A percentile compares a stretch with the other conserved stretches of the same genome.
Evolutionary conservation across 2,329 filamentous ascomycete genomes (phyloP).

Genomic region (Fusarium paranaense): DNA sequence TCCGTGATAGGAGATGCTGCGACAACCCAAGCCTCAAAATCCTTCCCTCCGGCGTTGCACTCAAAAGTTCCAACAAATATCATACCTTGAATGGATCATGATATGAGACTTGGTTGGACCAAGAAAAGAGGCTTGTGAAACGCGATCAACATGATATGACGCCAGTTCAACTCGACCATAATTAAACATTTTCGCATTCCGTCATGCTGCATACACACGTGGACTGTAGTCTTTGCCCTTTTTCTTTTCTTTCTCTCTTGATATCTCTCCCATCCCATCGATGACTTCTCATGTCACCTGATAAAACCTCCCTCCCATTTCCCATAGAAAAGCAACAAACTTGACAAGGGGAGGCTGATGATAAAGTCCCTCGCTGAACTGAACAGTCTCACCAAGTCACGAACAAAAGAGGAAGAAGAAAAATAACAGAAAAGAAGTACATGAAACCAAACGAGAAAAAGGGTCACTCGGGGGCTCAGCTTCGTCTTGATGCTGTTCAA

Average conservation of each 20-base stretch:
- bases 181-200: constrained; percentile 39
- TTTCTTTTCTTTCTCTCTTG: neutral
- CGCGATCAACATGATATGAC: constrained; percentile 2
- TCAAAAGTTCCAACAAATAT: neutral
- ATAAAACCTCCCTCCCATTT: neutral
- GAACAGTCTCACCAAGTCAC: constrained; percentile 29
- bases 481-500: constrained; percentile 7
- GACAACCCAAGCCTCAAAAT: neutral
- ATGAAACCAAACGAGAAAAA: constrained; percentile 9
- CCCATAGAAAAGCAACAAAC: neutral
- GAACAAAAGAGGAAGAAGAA: constrained; percentile 11
- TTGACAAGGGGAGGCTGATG: neutral
- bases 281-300: neutral
- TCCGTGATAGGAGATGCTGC: neutral
- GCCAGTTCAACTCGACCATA: neutral
- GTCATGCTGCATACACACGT: constrained; percentile 38
- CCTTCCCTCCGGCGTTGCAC: neutral
- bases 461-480: neutral
- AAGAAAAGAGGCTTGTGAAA: neutral
- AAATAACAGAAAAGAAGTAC: neutral
- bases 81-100: neutral
- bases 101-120: neutral
- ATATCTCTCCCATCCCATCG: neutral
- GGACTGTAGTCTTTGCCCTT: neutral
- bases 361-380: constrained; percentile 15